Evolutionary conservation across 176 grass and related monocot species (phyloP).

Genomic region (Carex cristatella): DNA sequence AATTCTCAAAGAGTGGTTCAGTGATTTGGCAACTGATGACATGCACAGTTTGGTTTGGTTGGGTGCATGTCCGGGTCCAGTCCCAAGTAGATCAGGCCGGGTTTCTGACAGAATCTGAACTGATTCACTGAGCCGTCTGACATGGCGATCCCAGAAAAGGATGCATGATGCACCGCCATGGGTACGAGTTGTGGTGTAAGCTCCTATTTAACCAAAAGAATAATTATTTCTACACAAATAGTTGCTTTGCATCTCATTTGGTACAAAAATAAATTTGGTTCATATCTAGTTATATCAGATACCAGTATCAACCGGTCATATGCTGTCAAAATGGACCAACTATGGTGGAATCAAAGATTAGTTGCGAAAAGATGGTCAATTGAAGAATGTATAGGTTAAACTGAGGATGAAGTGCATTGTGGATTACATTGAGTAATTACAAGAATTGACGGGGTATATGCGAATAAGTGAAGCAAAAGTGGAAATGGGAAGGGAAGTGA

Average conservation of each 20-base stretch:
- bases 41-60: not conserved
- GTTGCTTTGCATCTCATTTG: not conserved
- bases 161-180: constrained; percentile 25
- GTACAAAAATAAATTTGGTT: not conserved
- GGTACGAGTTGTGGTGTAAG: constrained; percentile 72
- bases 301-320: not conserved
- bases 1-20: constrained; percentile 39
- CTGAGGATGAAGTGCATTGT: no score
- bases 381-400: not conserved
- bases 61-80: not conserved
- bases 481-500: not conserved
- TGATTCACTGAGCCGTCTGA: constrained; percentile 58
- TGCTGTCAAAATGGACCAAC: no score
- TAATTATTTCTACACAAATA: not conserved
- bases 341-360: not conserved
- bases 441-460: not conserved
- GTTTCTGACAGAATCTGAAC: constrained; percentile 32
- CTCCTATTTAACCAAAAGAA: constrained; percentile 19
- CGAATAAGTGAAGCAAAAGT: not conserved
- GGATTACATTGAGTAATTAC: no score
- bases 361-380: not conserved
- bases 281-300: not conserved
- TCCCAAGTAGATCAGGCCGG: constrained; percentile 45
- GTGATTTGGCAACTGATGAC: not conserved
- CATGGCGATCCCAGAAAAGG: constrained; percentile 76